phyloP scores from a whole-genome alignment of 345 rosid genomes.

The Eucalyptus shirleyi region DNA sequence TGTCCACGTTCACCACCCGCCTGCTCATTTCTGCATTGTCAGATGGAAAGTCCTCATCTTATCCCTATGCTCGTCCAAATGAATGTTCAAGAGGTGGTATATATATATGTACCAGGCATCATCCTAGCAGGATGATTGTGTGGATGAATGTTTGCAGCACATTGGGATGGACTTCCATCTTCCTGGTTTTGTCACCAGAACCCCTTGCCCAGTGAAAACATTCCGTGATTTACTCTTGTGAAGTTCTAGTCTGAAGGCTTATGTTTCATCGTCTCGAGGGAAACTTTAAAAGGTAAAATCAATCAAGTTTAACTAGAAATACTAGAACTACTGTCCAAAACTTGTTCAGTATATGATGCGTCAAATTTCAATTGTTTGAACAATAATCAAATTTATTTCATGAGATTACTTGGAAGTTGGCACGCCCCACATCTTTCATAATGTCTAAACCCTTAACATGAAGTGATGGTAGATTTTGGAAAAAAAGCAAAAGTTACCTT shows the following conservation, averaged over 20 bases:
- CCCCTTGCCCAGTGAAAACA: background rate
- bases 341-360: background rate
- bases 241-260: background rate
- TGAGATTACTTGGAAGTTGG: background rate
- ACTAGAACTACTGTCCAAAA: background rate
- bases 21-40: constrained; percentile 31
- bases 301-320: background rate
- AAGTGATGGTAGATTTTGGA: background rate
- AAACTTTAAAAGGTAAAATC: background rate
- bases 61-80: background rate
- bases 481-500: constrained; percentile 3
- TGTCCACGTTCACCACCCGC: constrained; percentile 7
- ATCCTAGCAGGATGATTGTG: background rate
- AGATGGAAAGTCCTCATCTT: background rate
- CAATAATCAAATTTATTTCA: background rate
- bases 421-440: background rate
- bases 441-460: background rate
- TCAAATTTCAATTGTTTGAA: background rate
- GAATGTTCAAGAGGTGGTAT: background rate
- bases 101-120: background rate
- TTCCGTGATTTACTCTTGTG: background rate
- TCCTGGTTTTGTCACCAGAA: background rate
- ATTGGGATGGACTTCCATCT: background rate
- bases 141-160: background rate
- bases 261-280: background rate